Conservation (phyloP, 2,329 filamentous ascomycete species). For the Stagonosporopsis chrysanthemi region DNA sequence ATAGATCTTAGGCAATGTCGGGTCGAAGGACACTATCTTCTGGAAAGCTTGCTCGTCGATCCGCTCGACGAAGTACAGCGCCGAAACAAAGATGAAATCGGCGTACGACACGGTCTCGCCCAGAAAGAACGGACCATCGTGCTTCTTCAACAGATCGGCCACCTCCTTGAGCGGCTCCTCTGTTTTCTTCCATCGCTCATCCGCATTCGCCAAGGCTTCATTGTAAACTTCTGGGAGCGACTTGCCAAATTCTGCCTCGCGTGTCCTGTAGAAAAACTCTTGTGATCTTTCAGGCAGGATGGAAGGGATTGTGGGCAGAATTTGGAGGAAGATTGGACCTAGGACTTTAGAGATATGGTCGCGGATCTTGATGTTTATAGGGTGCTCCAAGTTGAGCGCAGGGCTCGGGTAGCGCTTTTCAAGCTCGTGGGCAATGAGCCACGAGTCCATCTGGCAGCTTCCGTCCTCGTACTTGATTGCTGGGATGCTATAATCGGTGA, state of each 20-base stretch:
- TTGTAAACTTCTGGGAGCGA: conserved; percentile 59
- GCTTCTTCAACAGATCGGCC: conserved; percentile 61
- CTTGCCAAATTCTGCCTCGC: conserved; percentile 61
- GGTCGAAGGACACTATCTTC: conserved; percentile 51
- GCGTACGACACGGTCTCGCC: conserved; percentile 60
- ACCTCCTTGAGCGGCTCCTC: conserved; percentile 48
- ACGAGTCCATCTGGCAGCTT: conserved; percentile 70
- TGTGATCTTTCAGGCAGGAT: conserved; percentile 62
- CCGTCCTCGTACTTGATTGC: conserved; percentile 64
- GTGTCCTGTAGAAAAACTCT: conserved; percentile 65
- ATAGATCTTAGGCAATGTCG: conserved; percentile 45
- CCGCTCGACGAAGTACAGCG: conserved; percentile 55
- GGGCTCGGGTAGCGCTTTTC: conserved; percentile 67
- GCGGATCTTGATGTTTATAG: conserved; percentile 57
- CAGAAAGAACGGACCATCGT: conserved; percentile 66
- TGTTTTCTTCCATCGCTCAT: conserved; percentile 59
- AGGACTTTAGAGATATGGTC: conserved; percentile 45
- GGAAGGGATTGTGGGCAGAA: conserved; percentile 58
- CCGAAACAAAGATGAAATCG: conserved; percentile 62
- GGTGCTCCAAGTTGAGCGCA: conserved; percentile 64
- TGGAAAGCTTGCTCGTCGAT: conserved; percentile 51
- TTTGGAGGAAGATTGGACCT: conserved; percentile 24
- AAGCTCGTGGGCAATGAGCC: conserved; percentile 64
- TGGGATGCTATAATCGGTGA: conserved; percentile 62
- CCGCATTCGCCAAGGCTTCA: conserved; percentile 55